Evolutionary conservation across 345 rosid genomes (phyloP).

Genomic region (Eucalyptus polyanthemos): DNA sequence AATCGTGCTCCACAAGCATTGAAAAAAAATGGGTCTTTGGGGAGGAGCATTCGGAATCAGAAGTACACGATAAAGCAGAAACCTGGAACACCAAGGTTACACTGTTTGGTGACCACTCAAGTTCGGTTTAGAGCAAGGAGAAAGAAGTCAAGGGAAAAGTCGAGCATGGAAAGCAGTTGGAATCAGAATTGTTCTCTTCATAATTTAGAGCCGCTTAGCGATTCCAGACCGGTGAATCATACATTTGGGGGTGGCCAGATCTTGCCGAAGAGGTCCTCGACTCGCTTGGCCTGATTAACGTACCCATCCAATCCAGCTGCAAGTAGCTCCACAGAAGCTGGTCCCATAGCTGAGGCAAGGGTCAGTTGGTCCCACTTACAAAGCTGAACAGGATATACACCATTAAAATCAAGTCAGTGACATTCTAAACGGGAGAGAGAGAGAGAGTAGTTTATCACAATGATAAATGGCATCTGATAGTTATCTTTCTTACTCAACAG

Average conservation of each 20-base stretch:
- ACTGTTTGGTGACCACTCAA: background rate
- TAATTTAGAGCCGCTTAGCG: background rate
- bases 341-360: constrained; percentile 83
- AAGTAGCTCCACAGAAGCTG: constrained; percentile 83
- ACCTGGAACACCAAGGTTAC: background rate
- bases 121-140: background rate
- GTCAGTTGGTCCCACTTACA: constrained; percentile 75
- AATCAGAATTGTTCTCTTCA: constrained; percentile 4
- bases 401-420: background rate
- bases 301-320: constrained; percentile 74
- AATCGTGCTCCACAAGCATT: background rate
- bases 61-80: background rate
- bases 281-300: constrained; percentile 55
- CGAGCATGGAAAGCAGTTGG: background rate
- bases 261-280: constrained; percentile 71
- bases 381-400: constrained; percentile 27
- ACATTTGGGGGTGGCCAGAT: constrained; percentile 99
- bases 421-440: background rate
- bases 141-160: background rate
- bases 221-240: background rate
- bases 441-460: background rate
- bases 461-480: background rate
- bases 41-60: background rate
- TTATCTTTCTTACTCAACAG: background rate
- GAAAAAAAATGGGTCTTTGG: background rate